Evolutionary conservation across 306 rosid genomes (phyloP).

Genomic region (Trifolium dubium): DNA sequence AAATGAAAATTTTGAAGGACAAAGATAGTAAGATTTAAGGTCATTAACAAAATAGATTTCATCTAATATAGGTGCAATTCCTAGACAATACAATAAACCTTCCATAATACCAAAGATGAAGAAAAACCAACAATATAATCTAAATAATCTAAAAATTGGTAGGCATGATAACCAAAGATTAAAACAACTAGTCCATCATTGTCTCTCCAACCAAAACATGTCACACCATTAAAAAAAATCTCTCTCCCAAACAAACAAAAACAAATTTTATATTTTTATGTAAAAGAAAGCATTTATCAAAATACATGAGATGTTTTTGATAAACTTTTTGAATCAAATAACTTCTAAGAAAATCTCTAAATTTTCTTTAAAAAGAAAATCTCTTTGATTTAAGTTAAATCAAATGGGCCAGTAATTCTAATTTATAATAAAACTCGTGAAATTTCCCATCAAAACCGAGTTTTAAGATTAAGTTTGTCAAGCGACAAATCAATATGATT

Average conservation of each 20-base stretch:
- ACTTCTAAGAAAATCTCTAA: neutral
- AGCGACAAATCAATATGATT: neutral
- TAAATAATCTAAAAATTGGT: neutral
- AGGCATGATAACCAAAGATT: neutral
- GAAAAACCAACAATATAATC: neutral
- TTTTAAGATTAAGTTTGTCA: too few species aligned
- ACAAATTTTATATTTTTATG: too few species aligned
- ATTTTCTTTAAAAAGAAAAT: too few species aligned
- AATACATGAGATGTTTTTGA: too few species aligned
- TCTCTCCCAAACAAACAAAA: neutral
- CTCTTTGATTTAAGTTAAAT: neutral
- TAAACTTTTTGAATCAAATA: too few species aligned
- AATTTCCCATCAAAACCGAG: too few species aligned
- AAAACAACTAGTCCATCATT: neutral
- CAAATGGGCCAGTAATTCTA: neutral
- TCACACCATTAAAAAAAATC: neutral
- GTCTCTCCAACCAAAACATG: neutral
- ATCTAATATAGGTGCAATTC: too few species aligned
- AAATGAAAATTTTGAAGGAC: neutral
- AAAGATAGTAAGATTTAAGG: neutral
- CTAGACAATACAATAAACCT: neutral
- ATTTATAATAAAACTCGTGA: too few species aligned
- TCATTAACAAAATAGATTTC: neutral
- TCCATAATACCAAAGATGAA: neutral
- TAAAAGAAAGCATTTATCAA: too few species aligned